Evolutionary conservation across 2,329 filamentous ascomycete genomes (phyloP).

Genomic region (Cercospora citrullina): DNA sequence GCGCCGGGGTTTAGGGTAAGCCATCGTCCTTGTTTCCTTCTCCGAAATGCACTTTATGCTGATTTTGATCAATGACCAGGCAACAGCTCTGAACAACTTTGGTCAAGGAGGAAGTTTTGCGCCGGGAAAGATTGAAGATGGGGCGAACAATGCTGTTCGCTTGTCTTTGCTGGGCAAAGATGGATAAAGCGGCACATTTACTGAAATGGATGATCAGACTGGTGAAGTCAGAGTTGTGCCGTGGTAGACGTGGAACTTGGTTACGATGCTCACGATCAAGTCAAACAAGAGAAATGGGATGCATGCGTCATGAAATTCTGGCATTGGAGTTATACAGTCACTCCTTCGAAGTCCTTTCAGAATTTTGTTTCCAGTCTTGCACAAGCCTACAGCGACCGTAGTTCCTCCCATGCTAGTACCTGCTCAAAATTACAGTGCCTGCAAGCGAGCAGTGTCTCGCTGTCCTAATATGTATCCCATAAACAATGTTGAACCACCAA

Average conservation of each 20-base stretch:
- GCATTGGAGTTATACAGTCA: neutral
- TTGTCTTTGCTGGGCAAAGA: constrained; percentile 22
- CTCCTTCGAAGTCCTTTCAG: neutral
- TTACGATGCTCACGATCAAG: neutral
- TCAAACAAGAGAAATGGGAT: neutral
- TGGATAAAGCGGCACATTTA: constrained; percentile 18
- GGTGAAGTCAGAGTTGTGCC: constrained; percentile 21
- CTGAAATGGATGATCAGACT: constrained; percentile 18
- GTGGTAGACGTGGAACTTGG: neutral
- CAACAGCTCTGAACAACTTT: constrained; percentile 19
- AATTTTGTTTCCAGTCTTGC: neutral
- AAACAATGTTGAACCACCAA: neutral
- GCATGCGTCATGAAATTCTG: neutral
- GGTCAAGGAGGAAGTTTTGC: constrained; percentile 12
- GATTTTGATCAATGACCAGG: no score
- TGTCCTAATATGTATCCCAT: neutral
- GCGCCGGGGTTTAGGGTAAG: constrained; percentile 13
- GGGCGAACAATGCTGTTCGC: constrained; percentile 19
- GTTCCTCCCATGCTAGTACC: neutral
- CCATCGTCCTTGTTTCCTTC: no score
- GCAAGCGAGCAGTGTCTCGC: neutral
- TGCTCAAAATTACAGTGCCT: neutral
- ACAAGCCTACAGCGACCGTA: neutral
- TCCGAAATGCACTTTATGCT: neutral
- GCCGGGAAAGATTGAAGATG: constrained; percentile 18